Conservation (phyloP, 257 asterid genomes). For the Catharanthus roseus region DNA sequence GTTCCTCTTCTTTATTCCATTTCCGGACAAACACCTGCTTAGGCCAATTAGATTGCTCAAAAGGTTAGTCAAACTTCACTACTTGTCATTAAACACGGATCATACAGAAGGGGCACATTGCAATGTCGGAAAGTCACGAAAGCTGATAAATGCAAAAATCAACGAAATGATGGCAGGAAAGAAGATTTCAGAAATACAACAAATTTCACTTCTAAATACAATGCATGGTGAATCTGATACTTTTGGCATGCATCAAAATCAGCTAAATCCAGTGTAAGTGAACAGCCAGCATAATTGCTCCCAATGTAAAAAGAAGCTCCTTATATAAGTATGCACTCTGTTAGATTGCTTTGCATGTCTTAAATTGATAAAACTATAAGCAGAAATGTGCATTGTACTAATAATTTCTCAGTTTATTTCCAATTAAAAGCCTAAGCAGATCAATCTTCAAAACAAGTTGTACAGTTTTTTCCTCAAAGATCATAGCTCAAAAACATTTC, state of each 20-base stretch:
- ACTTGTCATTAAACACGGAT: not conserved
- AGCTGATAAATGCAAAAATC: not conserved
- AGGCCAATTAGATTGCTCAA: conserved; percentile 11
- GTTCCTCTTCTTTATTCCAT: conserved; percentile 76
- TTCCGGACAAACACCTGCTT: conserved; percentile 69
- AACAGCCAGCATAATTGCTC: not conserved
- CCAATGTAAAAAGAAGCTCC: not conserved
- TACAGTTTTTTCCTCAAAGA: not conserved
- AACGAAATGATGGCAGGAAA: not conserved
- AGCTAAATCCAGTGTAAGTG: too few relatives aligned
- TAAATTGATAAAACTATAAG: too few relatives aligned
- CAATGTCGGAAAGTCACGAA: not conserved
- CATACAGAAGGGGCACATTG: not conserved
- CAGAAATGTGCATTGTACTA: not conserved
- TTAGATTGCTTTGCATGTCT: too few relatives aligned
- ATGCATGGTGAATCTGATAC: not conserved
- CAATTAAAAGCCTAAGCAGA: not conserved
- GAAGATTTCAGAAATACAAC: not conserved
- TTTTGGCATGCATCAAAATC: too few relatives aligned
- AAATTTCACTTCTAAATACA: not conserved
- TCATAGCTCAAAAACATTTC: too few relatives aligned
- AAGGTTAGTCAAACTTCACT: not conserved
- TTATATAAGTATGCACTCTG: too few relatives aligned
- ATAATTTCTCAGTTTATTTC: not conserved
- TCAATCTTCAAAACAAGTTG: not conserved